Evolutionary conservation across 2,329 filamentous ascomycete genomes (phyloP).

Genomic region (Talaromyces sp.): DNA sequence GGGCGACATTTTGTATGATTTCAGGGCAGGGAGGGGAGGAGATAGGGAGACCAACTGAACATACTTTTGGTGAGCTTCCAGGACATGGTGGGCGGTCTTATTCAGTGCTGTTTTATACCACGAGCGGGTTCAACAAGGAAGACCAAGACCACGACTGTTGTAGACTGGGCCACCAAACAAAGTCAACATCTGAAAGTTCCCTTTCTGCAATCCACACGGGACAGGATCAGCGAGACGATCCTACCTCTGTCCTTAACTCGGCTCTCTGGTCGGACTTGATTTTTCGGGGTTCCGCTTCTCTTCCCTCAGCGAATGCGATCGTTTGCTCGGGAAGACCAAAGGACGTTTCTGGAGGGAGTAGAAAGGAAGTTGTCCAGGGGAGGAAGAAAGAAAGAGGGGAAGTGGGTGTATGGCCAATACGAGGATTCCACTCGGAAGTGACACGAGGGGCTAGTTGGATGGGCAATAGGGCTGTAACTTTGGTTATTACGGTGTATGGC

Average conservation of each 20-base stretch:
- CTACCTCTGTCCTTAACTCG: neutral
- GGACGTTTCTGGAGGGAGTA: neutral
- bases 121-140: conserved; percentile 8
- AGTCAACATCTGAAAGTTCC: conserved; percentile 28
- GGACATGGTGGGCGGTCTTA: conserved; percentile 58
- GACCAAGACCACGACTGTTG: conserved; percentile 21
- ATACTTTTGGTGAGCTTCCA: conserved; percentile 80
- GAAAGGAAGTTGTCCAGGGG: neutral
- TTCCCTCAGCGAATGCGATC: neutral
- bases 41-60: conserved; percentile 41
- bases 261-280: neutral
- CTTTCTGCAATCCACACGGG: conserved; percentile 5
- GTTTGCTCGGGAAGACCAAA: neutral
- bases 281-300: neutral
- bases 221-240: conserved; percentile 5
- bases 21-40: conserved; percentile 10
- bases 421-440: neutral
- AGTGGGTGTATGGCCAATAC: neutral
- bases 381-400: conserved; percentile 2
- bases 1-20: neutral
- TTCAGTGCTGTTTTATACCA: conserved; percentile 9
- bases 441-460: neutral
- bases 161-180: conserved; percentile 24
- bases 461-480: conserved; percentile 3
- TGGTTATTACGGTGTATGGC: neutral